phyloP scores from a whole-genome alignment of 2,329 filamentous ascomycete species.

The Scedosporium aurantiacum region DNA sequence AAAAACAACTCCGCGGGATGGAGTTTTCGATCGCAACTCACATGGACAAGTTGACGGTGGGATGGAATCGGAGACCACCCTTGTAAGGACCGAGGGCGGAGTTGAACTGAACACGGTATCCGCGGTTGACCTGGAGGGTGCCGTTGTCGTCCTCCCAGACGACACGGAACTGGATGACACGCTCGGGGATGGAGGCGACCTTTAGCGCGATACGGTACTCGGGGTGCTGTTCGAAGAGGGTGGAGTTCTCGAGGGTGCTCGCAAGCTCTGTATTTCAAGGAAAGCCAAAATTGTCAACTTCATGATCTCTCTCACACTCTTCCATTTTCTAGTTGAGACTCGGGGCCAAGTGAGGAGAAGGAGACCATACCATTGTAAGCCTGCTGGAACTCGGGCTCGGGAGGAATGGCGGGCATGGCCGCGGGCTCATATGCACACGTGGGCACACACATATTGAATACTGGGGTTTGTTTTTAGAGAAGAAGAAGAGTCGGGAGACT shows the following conservation, averaged over 20 bases:
- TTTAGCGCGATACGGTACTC: slow-evolving; percentile 87
- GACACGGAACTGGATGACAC: slow-evolving; percentile 93
- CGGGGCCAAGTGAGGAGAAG: neutral
- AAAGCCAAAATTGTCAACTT: slow-evolving; percentile 12
- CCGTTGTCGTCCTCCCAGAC: slow-evolving; percentile 94
- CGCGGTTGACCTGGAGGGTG: slow-evolving; percentile 81
- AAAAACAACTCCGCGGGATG: slow-evolving; percentile 1
- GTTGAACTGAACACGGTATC: slow-evolving; percentile 97
- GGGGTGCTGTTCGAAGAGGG: slow-evolving; percentile 85
- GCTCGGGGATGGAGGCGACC: slow-evolving; percentile 84
- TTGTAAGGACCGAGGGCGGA: slow-evolving; percentile 96
- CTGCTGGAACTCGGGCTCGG: slow-evolving; percentile 97
- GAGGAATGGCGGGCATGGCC: slow-evolving; percentile 68
- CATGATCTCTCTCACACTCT: neutral
- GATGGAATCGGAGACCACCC: slow-evolving; percentile 91
- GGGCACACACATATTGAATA: neutral
- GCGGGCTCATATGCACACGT: neutral
- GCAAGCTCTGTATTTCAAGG: slow-evolving; percentile 58
- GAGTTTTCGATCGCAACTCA: slow-evolving; percentile 16
- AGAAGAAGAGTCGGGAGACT: neutral
- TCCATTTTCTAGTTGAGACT: neutral
- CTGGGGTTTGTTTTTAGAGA: neutral
- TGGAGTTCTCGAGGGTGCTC: slow-evolving; percentile 87
- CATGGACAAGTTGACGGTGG: slow-evolving; percentile 67
- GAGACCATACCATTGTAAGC: slow-evolving; percentile 71